Percentiles rank a stretch among this genome's conserved stretches.
Evolutionary conservation across 1,284 basidiomycete species (phyloP).

Genomic region (Pascua guehoae): DNA sequence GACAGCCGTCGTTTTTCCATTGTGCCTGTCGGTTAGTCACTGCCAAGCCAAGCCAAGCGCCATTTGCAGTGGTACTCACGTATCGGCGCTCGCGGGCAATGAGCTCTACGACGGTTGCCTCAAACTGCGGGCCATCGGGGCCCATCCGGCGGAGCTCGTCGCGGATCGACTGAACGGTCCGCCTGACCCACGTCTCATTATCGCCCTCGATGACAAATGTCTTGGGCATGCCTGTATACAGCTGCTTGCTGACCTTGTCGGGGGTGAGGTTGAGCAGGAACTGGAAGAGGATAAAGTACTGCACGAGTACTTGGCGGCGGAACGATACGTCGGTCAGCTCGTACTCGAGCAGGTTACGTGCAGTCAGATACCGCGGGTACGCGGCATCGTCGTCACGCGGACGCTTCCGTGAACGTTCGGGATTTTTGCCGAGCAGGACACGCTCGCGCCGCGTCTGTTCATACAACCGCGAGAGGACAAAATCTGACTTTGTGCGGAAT

Average conservation of each 20-base stretch:
- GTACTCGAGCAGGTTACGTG: conserved; percentile 38
- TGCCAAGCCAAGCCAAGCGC: neutral
- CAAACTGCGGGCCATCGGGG: conserved; percentile 33
- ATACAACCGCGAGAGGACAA: conserved; percentile 38
- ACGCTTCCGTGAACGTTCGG: conserved; percentile 24
- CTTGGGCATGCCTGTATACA: conserved; percentile 43
- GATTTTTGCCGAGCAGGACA: conserved; percentile 30
- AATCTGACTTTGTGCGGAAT: conserved; percentile 38
- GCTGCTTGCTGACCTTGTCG: conserved; percentile 35
- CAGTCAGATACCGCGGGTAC: conserved; percentile 46
- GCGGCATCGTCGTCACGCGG: conserved; percentile 28
- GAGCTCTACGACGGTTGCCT: conserved; percentile 34
- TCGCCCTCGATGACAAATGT: conserved; percentile 37
- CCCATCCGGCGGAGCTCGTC: conserved; percentile 38
- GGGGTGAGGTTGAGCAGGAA: conserved; percentile 44
- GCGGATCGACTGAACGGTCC: conserved; percentile 26
- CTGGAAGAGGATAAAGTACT: conserved; percentile 48
- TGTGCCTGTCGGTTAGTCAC: conserved; percentile 25
- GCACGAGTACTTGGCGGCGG: conserved; percentile 46
- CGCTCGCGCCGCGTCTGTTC: conserved; percentile 36
- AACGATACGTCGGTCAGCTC: conserved; percentile 43
- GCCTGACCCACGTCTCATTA: conserved; percentile 33
- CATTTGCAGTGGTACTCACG: conserved; percentile 25
- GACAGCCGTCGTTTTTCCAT: conserved; percentile 47
- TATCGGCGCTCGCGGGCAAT: conserved; percentile 40